A percentile compares a stretch with the other conserved stretches of the same genome.
Conservation (phyloP, 768 basidiomycete genomes). For the Agaricus sinodeliciosus region DNA sequence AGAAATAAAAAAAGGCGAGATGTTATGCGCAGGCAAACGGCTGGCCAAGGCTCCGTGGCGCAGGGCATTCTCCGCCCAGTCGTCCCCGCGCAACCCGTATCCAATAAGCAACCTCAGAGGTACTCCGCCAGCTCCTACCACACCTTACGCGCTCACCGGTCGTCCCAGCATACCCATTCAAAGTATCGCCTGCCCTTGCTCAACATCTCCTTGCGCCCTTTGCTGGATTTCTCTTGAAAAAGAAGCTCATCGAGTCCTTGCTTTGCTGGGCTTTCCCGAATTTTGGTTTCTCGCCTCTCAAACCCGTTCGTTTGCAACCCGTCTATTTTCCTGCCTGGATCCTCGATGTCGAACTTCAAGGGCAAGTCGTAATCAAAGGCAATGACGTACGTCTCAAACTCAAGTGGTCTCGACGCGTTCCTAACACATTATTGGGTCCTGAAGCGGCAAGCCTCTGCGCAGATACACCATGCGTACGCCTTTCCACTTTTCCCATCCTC, state of each 20-base stretch:
- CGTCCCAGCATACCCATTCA: constrained; percentile 44
- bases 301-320: constrained; percentile 40
- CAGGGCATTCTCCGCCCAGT: background rate
- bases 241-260: constrained; percentile 20
- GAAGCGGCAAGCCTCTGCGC: constrained; percentile 25
- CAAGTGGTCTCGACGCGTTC: background rate
- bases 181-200: constrained; percentile 38
- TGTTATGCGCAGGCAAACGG: too few species aligned
- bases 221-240: constrained; percentile 21
- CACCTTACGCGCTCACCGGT: background rate
- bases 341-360: constrained; percentile 46
- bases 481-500: background rate
- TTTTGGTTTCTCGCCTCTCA: constrained; percentile 30
- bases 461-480: constrained; percentile 43
- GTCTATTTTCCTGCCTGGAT: constrained; percentile 63
- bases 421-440: background rate
- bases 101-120: constrained; percentile 31
- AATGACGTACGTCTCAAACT: constrained; percentile 21
- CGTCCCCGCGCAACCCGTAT: constrained; percentile 16
- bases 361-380: constrained; percentile 21
- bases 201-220: constrained; percentile 30
- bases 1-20: too few species aligned
- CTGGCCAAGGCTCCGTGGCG: background rate
- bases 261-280: constrained; percentile 31
- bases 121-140: constrained; percentile 12